These are phyloP conservation scores for Wickerhamiella domercqiae DNA, from an alignment of 805 yeast genomes.

Conservation along the genomic window DNA sequence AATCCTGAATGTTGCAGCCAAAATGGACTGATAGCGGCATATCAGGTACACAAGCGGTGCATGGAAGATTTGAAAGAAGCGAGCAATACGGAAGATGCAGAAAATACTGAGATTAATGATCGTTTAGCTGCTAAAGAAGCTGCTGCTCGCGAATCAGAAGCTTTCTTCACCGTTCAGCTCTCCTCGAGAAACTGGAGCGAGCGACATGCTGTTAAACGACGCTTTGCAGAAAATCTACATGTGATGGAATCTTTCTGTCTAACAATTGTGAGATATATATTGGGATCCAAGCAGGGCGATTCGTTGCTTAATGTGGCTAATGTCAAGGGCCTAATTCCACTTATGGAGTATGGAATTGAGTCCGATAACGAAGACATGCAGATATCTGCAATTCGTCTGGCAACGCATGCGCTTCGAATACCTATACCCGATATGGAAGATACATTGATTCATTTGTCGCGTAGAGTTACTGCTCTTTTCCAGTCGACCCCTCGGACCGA, in stretches of 20 bases:
- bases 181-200: slow-evolving; percentile 23
- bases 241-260: slow-evolving; percentile 62
- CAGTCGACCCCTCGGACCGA: slow-evolving; percentile 66
- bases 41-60: slow-evolving; percentile 39
- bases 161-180: slow-evolving; percentile 61
- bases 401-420: slow-evolving; percentile 44
- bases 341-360: slow-evolving; percentile 42
- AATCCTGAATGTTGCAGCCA: slow-evolving; percentile 45
- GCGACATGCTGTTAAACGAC: slow-evolving; percentile 30
- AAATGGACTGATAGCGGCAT: slow-evolving; percentile 54
- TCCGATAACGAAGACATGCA: slow-evolving; percentile 69
- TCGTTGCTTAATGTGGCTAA: slow-evolving; percentile 41
- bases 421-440: slow-evolving; percentile 38
- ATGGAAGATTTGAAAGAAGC: not conserved
- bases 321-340: slow-evolving; percentile 59
- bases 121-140: slow-evolving; percentile 12
- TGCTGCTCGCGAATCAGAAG: slow-evolving; percentile 30
- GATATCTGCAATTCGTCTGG: slow-evolving; percentile 46
- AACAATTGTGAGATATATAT: slow-evolving; percentile 57
- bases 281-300: slow-evolving; percentile 38
- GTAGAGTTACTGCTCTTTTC: slow-evolving; percentile 33
- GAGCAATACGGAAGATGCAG: not conserved
- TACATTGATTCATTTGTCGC: slow-evolving; percentile 16
- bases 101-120: slow-evolving; percentile 2
- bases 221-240: slow-evolving; percentile 39